Conservation (phyloP, 495 filamentous ascomycete species). For the Bacidia rubella region DNA sequence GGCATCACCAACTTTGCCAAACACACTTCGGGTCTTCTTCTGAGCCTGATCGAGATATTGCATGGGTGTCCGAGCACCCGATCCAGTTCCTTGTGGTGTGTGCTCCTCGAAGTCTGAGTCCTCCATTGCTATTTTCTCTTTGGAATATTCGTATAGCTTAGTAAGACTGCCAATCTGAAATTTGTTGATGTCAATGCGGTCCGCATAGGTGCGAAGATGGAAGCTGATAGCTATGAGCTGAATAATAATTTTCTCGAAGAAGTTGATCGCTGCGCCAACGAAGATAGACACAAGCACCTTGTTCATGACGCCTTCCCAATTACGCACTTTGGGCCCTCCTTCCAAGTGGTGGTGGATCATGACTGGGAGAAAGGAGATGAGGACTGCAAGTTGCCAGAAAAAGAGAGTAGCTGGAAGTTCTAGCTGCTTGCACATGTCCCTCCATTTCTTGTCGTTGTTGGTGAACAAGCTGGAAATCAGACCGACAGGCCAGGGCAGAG, state of each 20-base stretch:
- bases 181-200: constrained; percentile 86
- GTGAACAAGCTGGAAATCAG: constrained; percentile 63
- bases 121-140: constrained; percentile 52
- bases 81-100: constrained; percentile 24
- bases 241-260: constrained; percentile 85
- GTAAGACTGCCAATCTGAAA: constrained; percentile 70
- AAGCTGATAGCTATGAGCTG: constrained; percentile 92
- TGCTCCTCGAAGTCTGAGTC: constrained; percentile 59
- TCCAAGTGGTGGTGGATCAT: constrained; percentile 63
- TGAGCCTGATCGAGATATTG: constrained; percentile 50
- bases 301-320: constrained; percentile 69
- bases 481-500: constrained; percentile 53
- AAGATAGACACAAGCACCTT: constrained; percentile 80
- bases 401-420: constrained; percentile 81
- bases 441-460: constrained; percentile 88
- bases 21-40: constrained; percentile 54
- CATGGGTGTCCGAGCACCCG: constrained; percentile 60
- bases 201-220: constrained; percentile 79
- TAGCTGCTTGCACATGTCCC: constrained; percentile 72
- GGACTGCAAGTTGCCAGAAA: constrained; percentile 80
- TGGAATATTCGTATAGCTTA: constrained; percentile 74
- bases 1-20: constrained; percentile 73
- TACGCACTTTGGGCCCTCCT: constrained; percentile 33
- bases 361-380: constrained; percentile 45
- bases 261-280: constrained; percentile 65